Percentiles rank a stretch among this genome's conserved stretches.
These are phyloP conservation scores for Saururus chinensis DNA, from an alignment of 164 flowering plant species.

Conservation along the genomic window DNA sequence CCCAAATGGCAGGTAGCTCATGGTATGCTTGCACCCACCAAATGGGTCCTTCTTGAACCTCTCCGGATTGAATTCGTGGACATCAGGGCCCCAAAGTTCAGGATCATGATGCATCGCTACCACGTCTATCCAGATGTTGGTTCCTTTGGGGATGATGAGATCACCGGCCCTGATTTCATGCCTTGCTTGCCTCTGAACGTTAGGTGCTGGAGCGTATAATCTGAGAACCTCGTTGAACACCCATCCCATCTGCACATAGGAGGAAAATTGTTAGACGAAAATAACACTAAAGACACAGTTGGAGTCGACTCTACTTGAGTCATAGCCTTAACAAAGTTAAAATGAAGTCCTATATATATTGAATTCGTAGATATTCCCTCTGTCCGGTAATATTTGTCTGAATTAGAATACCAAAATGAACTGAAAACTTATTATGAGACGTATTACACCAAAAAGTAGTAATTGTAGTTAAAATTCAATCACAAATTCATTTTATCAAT, in stretches of 20 bases:
- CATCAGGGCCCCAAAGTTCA: constrained; percentile 66
- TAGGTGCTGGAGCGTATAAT: constrained; percentile 72
- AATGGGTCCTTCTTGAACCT: constrained; percentile 50
- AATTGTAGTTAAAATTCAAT: too few species aligned
- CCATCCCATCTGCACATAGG: constrained; percentile 66
- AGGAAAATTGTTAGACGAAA: too few species aligned
- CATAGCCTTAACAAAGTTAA: too few species aligned
- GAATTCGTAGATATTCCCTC: too few species aligned
- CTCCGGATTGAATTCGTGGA: constrained; percentile 69
- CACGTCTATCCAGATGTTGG: constrained; percentile 84
- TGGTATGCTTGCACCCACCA: constrained; percentile 79
- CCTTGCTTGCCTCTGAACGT: constrained; percentile 70
- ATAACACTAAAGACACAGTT: too few species aligned
- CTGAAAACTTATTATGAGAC: too few species aligned
- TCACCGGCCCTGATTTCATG: constrained; percentile 51
- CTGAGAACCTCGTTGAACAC: constrained; percentile 76
- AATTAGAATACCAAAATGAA: too few species aligned
- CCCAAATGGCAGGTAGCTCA: constrained; percentile 88
- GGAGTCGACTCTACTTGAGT: too few species aligned
- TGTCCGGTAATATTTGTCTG: too few species aligned
- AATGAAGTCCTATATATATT: too few species aligned
- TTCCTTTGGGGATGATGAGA: constrained; percentile 50
- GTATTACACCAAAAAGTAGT: too few species aligned
- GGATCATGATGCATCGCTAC: constrained; percentile 77
- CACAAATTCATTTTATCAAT: too few species aligned